A percentile compares a stretch with the other conserved stretches of the same genome.
Evolutionary conservation across 2,329 filamentous ascomycete genomes (phyloP).

Genomic region (Verticillium longisporum): DNA sequence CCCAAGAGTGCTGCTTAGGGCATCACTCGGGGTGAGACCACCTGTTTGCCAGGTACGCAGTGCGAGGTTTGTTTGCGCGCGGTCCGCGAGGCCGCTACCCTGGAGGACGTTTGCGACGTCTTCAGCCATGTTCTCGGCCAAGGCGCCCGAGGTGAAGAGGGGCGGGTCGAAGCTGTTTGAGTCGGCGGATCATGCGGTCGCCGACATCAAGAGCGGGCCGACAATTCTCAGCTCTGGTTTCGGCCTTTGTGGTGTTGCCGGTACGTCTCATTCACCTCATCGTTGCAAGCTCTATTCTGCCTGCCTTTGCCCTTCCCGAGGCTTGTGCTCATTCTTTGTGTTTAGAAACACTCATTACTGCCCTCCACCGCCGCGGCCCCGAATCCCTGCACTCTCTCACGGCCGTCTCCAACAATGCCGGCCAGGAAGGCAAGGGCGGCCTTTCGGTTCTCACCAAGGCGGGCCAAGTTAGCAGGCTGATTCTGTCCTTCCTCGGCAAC

Average conservation of each 20-base stretch:
- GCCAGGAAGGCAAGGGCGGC: constrained; percentile 60
- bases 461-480: constrained; percentile 65
- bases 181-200: constrained; percentile 61
- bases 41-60: neutral
- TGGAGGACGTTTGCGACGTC: neutral
- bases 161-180: constrained; percentile 40
- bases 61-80: neutral
- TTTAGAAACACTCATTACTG: constrained; percentile 63
- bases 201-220: constrained; percentile 63
- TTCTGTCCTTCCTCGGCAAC: constrained; percentile 69
- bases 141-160: constrained; percentile 11
- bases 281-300: neutral
- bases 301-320: neutral
- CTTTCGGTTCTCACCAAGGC: constrained; percentile 61
- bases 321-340: neutral
- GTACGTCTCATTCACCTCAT: constrained; percentile 29
- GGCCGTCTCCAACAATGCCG: constrained; percentile 77
- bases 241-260: constrained; percentile 71
- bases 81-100: neutral
- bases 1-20: neutral
- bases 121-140: neutral
- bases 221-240: constrained; percentile 73
- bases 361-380: constrained; percentile 53
- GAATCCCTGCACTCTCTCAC: constrained; percentile 61
- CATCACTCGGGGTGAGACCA: neutral